Evolutionary conservation across 129 eudicot genomes (phyloP).

Genomic region (Scalesia atractyloides): DNA sequence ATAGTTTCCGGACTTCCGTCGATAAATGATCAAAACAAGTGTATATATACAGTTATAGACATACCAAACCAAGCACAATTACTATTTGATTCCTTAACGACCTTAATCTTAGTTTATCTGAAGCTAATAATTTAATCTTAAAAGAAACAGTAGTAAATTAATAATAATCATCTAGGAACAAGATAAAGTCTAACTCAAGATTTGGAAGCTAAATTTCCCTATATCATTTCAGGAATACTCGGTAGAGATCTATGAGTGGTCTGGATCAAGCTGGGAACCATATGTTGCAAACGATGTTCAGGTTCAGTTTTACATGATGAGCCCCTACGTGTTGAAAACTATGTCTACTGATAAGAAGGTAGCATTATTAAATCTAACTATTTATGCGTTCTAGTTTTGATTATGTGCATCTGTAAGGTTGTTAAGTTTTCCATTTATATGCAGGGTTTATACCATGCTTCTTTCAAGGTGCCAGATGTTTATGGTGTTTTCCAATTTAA

Average conservation of each 20-base stretch:
- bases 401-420: slow-evolving; percentile 1
- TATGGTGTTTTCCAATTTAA: slow-evolving; percentile 98
- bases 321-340: slow-evolving; percentile 91
- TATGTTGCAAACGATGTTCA: slow-evolving; percentile 87
- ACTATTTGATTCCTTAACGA: too few relatives aligned
- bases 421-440: neutral
- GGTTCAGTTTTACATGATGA: slow-evolving; percentile 98
- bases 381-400: neutral
- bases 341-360: slow-evolving; percentile 81
- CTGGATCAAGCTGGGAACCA: slow-evolving; percentile 90
- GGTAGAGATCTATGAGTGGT: slow-evolving; percentile 91
- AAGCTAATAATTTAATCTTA: too few relatives aligned
- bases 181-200: neutral
- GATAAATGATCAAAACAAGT: too few relatives aligned
- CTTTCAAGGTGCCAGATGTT: slow-evolving; percentile 97
- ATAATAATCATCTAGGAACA: neutral
- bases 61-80: too few relatives aligned
- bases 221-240: slow-evolving; percentile 61
- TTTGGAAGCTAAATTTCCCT: neutral
- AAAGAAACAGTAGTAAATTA: neutral
- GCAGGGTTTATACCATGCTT: slow-evolving; percentile 72
- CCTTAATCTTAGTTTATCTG: too few relatives aligned
- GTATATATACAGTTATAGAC: too few relatives aligned
- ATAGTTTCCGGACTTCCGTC: too few relatives aligned
- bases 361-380: neutral